Evolutionary conservation across 305 asterid genomes (phyloP), one percentile per base, ranked within the genome.

Genomic region (Rubia balearica): DNA sequence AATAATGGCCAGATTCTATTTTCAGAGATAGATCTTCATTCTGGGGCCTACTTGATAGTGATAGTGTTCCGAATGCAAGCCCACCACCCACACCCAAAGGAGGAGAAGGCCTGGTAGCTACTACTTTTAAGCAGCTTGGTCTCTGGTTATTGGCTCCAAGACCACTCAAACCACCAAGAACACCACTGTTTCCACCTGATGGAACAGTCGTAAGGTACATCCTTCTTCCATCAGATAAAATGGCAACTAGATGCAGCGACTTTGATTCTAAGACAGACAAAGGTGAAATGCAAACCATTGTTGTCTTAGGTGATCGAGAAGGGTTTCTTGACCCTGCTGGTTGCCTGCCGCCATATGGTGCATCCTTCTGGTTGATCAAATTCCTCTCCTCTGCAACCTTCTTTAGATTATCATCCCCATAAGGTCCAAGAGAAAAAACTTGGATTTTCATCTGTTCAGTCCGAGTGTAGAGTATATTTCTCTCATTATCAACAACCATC

Each of bases 371-470:
- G 82, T 85, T 86, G 72, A 95, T 84, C 85, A 95, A 85, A 86
- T 92, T 90, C 80, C 90, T 91, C 79, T 87, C 97, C 76, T 92
- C 99, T 19, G 92, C 88, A 74, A 95, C 95, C 86, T 90, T 91
- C 85, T 89, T 95, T 75, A 95, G 83, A 56, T 89, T 91, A 64
- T 96, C 96, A 84, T 83, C 95, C 75, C 98, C 98, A 75, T 75
- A 81, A 30, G 83, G 86, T 78, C 98, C 98, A 74, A 92, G 85
- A 75, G 98, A 86, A 85, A 82, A 95, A 55, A 90, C 91, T 80
- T 88, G 98, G 67, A 95, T 87, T 81, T 89, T 92, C 98, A 92
- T 90, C 76, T 90, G 97, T 80, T 92, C 99, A 9, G 97, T 87
- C n/a, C 97, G 96, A 69, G 94, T 89, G 77, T 91, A 95, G 76